Percentiles rank a stretch among this genome's conserved stretches.
phyloP scores from a whole-genome alignment of 352 stramenopile genomes.

The Phytopythium ostracodes region DNA sequence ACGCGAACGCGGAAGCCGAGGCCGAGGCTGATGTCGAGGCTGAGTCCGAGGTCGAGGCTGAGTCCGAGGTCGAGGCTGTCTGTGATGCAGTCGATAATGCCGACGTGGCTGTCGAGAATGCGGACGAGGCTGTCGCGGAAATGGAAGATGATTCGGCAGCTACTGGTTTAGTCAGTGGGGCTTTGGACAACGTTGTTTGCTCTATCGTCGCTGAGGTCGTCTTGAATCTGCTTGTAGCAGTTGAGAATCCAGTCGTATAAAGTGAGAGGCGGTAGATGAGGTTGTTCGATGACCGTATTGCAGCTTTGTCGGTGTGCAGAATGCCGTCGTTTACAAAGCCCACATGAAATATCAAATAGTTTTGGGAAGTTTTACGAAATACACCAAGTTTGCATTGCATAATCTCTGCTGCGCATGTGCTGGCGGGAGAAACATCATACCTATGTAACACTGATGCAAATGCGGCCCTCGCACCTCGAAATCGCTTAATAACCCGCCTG shows the following conservation, averaged over 20 bases:
- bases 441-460: not conserved
- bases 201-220: not conserved
- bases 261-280: too few species aligned
- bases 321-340: not conserved
- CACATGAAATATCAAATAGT: not conserved
- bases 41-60: too few species aligned
- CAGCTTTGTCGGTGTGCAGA: not conserved
- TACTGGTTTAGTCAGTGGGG: not conserved
- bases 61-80: too few species aligned
- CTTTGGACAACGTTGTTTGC: fast-evolving
- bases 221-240: not conserved
- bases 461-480: too few species aligned
- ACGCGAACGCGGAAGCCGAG: too few species aligned
- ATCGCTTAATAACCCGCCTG: not conserved
- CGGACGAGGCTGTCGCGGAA: not conserved
- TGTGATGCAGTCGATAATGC: too few species aligned
- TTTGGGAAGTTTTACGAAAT: not conserved
- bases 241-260: too few species aligned
- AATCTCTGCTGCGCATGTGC: not conserved
- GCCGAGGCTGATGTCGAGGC: too few species aligned
- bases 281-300: not conserved
- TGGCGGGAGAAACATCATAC: not conserved
- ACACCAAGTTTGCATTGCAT: not conserved
- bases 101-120: too few species aligned
- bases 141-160: not conserved